Evolutionary conservation across 2,329 filamentous ascomycete species (phyloP).

Genomic region (Pseudocercospora ulei): DNA sequence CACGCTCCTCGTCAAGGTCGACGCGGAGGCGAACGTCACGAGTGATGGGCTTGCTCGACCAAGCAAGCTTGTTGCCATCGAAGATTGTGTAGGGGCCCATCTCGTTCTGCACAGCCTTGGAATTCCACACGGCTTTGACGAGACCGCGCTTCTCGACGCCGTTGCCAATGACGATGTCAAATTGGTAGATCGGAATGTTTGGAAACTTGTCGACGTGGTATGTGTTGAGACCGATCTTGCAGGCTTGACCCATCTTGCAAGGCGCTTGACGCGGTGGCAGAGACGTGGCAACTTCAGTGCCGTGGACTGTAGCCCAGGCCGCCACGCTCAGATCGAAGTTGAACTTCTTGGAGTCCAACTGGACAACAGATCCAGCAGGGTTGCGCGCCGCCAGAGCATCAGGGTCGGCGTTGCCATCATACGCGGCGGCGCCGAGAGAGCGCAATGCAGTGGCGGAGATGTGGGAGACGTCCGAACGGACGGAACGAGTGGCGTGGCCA

Average conservation of each 20-base stretch:
- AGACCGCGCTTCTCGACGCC: constrained; percentile 56
- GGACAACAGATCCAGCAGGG: constrained; percentile 7
- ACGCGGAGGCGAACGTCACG: constrained; percentile 45
- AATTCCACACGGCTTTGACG: constrained; percentile 67
- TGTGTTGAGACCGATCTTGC: constrained; percentile 55
- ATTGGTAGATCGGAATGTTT: constrained; percentile 61
- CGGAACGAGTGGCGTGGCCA: constrained; percentile 12
- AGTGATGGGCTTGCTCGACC: constrained; percentile 46
- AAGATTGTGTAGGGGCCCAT: constrained; percentile 58
- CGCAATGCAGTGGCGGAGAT: constrained; percentile 6
- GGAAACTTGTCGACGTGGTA: constrained; percentile 58
- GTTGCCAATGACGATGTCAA: constrained; percentile 60
- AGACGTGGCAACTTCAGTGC: constrained; percentile 15
- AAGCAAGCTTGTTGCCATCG: constrained; percentile 77
- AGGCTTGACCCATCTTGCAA: constrained; percentile 36
- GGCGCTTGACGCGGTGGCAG: constrained; percentile 32
- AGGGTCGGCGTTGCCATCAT: constrained; percentile 22
- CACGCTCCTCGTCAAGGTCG: constrained; percentile 61
- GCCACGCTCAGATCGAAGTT: constrained; percentile 22
- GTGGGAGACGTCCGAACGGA: constrained; percentile 7
- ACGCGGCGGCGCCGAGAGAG: constrained; percentile 13
- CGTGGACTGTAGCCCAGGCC: constrained; percentile 29
- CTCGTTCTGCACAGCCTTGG: constrained; percentile 48
- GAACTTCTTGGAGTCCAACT: constrained; percentile 28
- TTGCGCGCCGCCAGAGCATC: constrained; percentile 13